phyloP scores from a whole-genome alignment of 1,139 yeast species.

The Insectozyma bohioensis region DNA sequence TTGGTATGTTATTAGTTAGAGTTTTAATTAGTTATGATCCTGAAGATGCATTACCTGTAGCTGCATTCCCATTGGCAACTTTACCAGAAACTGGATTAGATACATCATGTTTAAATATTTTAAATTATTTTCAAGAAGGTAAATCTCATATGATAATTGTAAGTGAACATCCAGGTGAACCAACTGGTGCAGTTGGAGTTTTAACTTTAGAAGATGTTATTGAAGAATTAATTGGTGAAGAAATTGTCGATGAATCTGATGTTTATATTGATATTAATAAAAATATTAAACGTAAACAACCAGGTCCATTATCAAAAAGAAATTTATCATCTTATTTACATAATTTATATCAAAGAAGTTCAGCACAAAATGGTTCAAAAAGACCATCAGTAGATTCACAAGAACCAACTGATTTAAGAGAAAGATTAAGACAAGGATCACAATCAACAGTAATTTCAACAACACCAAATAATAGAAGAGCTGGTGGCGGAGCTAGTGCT shows the following conservation, averaged over 20 bases:
- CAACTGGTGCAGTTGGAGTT: constrained; percentile 87
- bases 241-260: constrained; percentile 96
- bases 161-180: constrained; percentile 82
- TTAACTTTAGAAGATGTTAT: constrained; percentile 94
- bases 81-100: constrained; percentile 91
- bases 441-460: constrained; percentile 11
- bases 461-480: constrained; percentile 10
- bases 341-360: constrained; percentile 46
- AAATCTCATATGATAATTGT: constrained; percentile 97
- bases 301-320: constrained; percentile 81
- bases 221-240: constrained; percentile 97
- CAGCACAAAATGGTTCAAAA: constrained; percentile 28
- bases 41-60: constrained; percentile 90
- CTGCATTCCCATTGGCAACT: constrained; percentile 92
- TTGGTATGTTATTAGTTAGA: constrained; percentile 92
- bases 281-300: constrained; percentile 76
- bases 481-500: neutral
- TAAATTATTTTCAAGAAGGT: constrained; percentile 97
- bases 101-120: constrained; percentile 88
- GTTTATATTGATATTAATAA: constrained; percentile 90
- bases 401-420: constrained; percentile 11
- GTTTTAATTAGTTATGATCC: constrained; percentile 95
- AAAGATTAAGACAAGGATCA: constrained; percentile 13
- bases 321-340: constrained; percentile 70
- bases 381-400: constrained; percentile 37